phyloP scores from a whole-genome alignment of 208 protist genomes.

The Trypanosoma cruzi region DNA sequence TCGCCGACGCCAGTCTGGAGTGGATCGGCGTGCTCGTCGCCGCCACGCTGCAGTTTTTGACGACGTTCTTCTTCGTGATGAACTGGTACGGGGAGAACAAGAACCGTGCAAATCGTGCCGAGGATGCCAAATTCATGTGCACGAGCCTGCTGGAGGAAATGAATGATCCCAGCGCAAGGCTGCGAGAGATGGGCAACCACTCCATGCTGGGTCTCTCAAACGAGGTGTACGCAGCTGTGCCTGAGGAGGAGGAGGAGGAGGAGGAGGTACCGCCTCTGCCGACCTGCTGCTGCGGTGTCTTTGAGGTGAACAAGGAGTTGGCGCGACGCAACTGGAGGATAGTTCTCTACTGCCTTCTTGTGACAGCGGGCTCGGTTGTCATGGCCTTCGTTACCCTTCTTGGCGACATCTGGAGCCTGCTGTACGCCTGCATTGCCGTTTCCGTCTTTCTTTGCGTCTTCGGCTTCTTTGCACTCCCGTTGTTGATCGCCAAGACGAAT shows the following conservation, averaged over 20 bases:
- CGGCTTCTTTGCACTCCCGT: slow-evolving; percentile 66
- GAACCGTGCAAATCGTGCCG: slow-evolving; percentile 52
- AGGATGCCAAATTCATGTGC: slow-evolving; percentile 40
- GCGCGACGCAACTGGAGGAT: slow-evolving; percentile 51
- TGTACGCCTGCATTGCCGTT: too few species aligned
- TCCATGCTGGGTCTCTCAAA: not conserved
- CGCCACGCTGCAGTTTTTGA: slow-evolving; percentile 56
- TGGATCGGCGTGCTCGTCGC: slow-evolving; percentile 58
- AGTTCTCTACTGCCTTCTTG: slow-evolving; percentile 48
- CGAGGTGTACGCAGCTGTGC: too few species aligned
- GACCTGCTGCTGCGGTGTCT: slow-evolving; percentile 39
- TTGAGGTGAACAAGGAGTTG: slow-evolving; percentile 71
- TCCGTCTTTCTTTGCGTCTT: slow-evolving; percentile 35
- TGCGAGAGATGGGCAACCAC: not conserved
- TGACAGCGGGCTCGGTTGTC: slow-evolving; percentile 44
- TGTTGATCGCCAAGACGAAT: slow-evolving; percentile 69
- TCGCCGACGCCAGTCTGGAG: slow-evolving; percentile 49
- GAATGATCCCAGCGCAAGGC: not conserved
- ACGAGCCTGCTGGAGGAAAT: slow-evolving; percentile 17
- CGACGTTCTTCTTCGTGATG: slow-evolving; percentile 49
- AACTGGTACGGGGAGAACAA: slow-evolving; percentile 72
- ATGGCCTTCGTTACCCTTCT: slow-evolving; percentile 53
- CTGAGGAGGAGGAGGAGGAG: too few species aligned
- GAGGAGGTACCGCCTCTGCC: slow-evolving; percentile 24
- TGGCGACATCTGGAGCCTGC: slow-evolving; percentile 31